A percentile compares a stretch with the other conserved stretches of the same genome.
phyloP scores from a whole-genome alignment of 1,284 basidiomycete species.

The Sporisorium exsertum region DNA sequence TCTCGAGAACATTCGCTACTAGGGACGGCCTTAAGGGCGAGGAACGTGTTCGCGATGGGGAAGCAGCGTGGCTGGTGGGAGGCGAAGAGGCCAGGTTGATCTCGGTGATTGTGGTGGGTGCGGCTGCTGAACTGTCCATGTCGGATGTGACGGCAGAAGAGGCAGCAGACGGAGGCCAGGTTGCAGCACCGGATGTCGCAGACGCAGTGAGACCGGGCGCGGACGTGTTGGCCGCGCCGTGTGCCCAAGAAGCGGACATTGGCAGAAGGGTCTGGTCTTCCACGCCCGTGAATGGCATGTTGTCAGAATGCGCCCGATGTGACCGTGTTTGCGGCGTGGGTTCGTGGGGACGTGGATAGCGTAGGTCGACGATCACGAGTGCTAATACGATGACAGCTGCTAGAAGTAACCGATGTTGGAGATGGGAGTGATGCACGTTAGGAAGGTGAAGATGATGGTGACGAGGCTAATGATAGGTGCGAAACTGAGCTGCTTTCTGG shows the following conservation, averaged over 20 bases:
- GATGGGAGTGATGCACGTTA: too few relatives aligned
- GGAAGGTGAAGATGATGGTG: conserved; percentile 4
- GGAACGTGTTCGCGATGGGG: conserved; percentile 11
- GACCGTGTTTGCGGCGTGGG: background rate
- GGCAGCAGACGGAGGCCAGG: conserved; percentile 29
- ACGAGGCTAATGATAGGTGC: conserved; percentile 7
- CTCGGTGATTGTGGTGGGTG: conserved; percentile 22
- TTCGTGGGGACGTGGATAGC: too few relatives aligned
- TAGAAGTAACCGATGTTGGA: background rate
- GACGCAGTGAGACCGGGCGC: background rate
- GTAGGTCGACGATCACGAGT: background rate
- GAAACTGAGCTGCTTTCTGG: background rate
- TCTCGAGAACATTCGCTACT: conserved; percentile 9
- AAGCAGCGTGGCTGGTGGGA: conserved; percentile 30
- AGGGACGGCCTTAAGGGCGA: conserved; percentile 26
- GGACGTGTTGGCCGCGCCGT: background rate
- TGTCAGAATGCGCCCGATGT: background rate
- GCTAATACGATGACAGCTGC: background rate
- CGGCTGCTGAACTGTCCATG: conserved; percentile 27
- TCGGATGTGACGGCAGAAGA: conserved; percentile 20
- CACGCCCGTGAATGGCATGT: conserved; percentile 23
- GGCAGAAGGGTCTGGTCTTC: conserved; percentile 11
- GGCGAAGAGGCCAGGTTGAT: conserved; percentile 36
- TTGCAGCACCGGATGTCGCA: conserved; percentile 13
- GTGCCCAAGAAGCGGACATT: conserved; percentile 19